Base-by-base conservation (phyloP, 495 filamentous ascomycete species). In the Neurospora discreta region DNA sequence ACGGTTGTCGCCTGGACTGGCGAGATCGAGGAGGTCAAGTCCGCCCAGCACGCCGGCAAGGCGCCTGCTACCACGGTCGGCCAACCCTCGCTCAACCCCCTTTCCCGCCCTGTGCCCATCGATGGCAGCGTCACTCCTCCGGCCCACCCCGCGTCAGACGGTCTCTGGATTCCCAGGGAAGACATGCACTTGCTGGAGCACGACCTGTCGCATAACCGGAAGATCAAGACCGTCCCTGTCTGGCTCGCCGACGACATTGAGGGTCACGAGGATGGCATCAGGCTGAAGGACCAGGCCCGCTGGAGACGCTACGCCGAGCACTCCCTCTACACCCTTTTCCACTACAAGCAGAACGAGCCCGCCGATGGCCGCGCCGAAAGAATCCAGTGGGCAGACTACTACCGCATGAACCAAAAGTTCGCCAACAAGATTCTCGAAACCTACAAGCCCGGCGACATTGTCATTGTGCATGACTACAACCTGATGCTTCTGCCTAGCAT, bases 381-480 rank as follows among this genome's bases (percentile, higher is more conserved):
- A n/a, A 84, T 89, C 38, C 89, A 92, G 80, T 98, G 94, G 94
- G 87, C 90, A 26, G 92, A 98, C 80, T 98, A 97, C 81, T 89
- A 90, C 75, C 89, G 90, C 38, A 88, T 97, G 85, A 97, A 97
- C 80, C 89, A 90, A 76, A 87, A 92, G 69, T 97, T 97, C 74
- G 94, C 93, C 23, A 90, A 95, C 77, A 88, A 90, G 70, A 96
- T 98, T 71, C 84, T 93, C 69, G 86, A 92, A 74, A 84, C 91
- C 69, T 98, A 97, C 83, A 91, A 91, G 78, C 92, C 93, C 4
- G 94, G 94, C 13, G 94, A 98, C 76, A 90, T 97, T 69, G 88
- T 98, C 68, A 88, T 93, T 82, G 88, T 98, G 68, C 94, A 98
- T 78, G 94, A 98, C 80, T 97, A 95, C 80, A 91, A 97, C 75